These are phyloP conservation scores for Beauveria medogensis DNA, from an alignment of 2,329 filamentous ascomycete species.

Conservation along the genomic window DNA sequence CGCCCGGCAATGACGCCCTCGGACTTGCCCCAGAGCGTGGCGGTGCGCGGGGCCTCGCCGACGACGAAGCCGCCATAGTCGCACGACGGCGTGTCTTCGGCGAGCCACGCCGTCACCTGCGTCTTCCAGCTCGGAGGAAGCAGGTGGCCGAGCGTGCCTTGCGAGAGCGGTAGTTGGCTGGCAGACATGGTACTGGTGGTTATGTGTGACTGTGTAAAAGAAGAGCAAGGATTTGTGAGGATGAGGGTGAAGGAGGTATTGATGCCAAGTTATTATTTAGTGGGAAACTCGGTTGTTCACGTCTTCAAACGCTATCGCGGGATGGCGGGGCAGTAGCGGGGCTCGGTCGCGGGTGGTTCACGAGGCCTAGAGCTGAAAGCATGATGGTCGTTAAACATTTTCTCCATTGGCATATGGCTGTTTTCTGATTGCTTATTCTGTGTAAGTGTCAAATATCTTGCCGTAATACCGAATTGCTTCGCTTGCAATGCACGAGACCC, in stretches of 20 bases:
- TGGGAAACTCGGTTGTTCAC: too few species aligned
- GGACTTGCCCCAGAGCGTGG: conserved; percentile 63
- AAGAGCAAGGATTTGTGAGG: too few species aligned
- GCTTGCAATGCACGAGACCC: too few species aligned
- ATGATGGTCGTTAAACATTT: not conserved
- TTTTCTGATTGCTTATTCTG: not conserved
- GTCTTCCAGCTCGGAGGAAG: conserved; percentile 80
- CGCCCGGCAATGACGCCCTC: conserved; percentile 78
- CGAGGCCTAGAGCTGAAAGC: too few species aligned
- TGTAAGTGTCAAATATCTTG: too few species aligned
- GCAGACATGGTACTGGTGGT: not conserved
- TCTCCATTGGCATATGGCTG: not conserved
- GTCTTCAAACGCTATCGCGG: too few species aligned
- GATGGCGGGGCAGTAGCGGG: too few species aligned
- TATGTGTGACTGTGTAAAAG: too few species aligned
- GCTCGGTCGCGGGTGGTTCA: too few species aligned
- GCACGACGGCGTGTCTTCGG: conserved; percentile 92
- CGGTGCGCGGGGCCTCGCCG: conserved; percentile 56
- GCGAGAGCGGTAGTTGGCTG: conserved; percentile 13
- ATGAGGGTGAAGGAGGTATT: too few species aligned
- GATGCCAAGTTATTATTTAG: too few species aligned
- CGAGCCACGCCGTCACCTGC: conserved; percentile 75
- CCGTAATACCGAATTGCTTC: too few species aligned
- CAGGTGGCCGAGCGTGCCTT: conserved; percentile 54
- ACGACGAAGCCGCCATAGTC: conserved; percentile 98